Percentiles rank a stretch among this genome's conserved stretches.
These are phyloP conservation scores for Botrytis medusae DNA, from an alignment of 2,329 filamentous ascomycete species.

Conservation along the genomic window DNA sequence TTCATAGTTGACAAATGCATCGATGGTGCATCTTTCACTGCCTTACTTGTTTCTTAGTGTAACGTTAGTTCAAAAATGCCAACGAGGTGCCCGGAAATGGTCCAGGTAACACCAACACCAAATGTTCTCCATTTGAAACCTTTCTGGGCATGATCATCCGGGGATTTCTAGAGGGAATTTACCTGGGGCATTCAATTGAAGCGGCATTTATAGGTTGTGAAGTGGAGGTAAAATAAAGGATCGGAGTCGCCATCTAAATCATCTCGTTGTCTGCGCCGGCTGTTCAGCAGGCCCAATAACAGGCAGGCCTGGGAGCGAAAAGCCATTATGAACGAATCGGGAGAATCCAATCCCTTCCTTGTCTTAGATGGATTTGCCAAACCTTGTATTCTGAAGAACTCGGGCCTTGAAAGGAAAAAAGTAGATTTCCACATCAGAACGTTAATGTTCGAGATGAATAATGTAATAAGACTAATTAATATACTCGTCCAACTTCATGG, in stretches of 20 bases:
- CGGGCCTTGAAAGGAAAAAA: neutral
- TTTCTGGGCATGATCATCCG: constrained; percentile 1
- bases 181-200: constrained; percentile 1
- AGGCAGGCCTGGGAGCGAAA: constrained; percentile 10
- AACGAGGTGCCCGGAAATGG: constrained; percentile 15
- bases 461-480: neutral
- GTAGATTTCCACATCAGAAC: neutral
- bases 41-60: constrained; percentile 12
- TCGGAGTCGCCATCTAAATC: constrained; percentile 2
- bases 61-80: constrained; percentile 14
- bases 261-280: neutral
- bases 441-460: neutral
- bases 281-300: constrained; percentile 15
- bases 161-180: neutral
- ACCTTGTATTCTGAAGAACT: constrained; percentile 17
- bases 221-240: constrained; percentile 1
- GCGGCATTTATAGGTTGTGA: neutral
- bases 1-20: neutral
- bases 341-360: constrained; percentile 5
- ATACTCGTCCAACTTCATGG: neutral
- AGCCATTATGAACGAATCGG: constrained; percentile 16
- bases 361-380: constrained; percentile 9
- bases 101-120: neutral
- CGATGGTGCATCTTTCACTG: constrained; percentile 13
- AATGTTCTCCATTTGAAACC: constrained; percentile 12